Evolutionary conservation across 2,329 filamentous ascomycete genomes (phyloP), one percentile per base, ranked within the genome.

Genomic region (Fusarium nematophilum): DNA sequence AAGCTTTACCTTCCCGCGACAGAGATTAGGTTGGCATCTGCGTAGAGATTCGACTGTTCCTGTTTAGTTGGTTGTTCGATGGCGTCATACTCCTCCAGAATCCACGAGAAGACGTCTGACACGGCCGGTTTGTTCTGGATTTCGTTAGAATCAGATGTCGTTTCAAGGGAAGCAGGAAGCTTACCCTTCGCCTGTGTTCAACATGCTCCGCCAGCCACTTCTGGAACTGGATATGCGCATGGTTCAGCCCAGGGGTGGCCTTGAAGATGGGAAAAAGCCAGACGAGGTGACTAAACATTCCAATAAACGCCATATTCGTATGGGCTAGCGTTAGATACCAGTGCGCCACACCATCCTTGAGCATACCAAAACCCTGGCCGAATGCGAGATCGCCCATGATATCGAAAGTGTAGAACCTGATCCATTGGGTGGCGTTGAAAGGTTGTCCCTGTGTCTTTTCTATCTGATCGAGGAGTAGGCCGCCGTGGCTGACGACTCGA

Each of bases 381-480:
- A 79, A 79, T 5, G 73, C 76, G 30, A 79, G 63, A 40, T 79
- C 74, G 2, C 75, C 76, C 77, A 79, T 78, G 5, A 78, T 69
- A 15, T 78, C 76, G 5, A 64, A 64, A n/a, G 51, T 64, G 15
- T 61, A 64, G 31, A 77, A 77, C 17, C 70, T 70, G 44, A 73
- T 75, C 37, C 74, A 75, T 4, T 66, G 55, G 1, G 72, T 64
- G 4, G 68, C 65, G 31, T 78, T 63, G 5, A 76, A 48, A 0
- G 66, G 49, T 6, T 47, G 44, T 1, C 68, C 68, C 9, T 64
- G 45, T 10, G 38, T 38, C 34, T 57, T 46, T 5, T 34, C 43
- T 4, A 66, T 29, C 7, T 54, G 44, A 9, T 67, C 43, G 11
- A 75, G 62, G 14, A 67, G 53, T 6, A 57, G 56, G 17, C 58